Percentiles rank a stretch among this genome's conserved stretches.
Evolutionary conservation across 495 filamentous ascomycete genomes (phyloP).

Genomic region (Penicillium atrosanguineum): DNA sequence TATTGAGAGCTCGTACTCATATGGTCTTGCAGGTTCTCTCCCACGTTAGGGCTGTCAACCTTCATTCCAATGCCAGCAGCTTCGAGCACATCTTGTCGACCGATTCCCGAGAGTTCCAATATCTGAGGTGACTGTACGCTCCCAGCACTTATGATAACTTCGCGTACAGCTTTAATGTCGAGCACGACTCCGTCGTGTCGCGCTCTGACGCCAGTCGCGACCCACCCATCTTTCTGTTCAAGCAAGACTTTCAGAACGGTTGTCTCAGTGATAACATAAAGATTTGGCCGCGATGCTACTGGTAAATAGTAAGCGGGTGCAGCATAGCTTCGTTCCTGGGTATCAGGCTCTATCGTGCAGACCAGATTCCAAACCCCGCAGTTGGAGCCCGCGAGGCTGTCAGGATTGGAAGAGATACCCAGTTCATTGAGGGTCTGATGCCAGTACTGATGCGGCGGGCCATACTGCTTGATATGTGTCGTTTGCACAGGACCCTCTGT

Average conservation of each 20-base stretch:
- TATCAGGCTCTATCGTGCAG: conserved; percentile 9
- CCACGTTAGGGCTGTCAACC: conserved; percentile 48
- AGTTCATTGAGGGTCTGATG: conserved; percentile 43
- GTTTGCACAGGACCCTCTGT: conserved; percentile 42
- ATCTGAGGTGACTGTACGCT: conserved; percentile 52
- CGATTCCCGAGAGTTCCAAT: conserved; percentile 56
- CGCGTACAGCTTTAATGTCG: conserved; percentile 42
- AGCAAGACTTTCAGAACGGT: conserved; percentile 15
- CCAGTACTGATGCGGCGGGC: conserved; percentile 45
- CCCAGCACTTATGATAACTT: conserved; percentile 57
- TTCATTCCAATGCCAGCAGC: conserved; percentile 41
- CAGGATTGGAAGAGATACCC: conserved; percentile 36
- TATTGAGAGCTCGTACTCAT: conserved; percentile 31
- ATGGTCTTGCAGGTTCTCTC: conserved; percentile 58
- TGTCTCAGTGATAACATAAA: conserved; percentile 7
- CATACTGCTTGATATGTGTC: conserved; percentile 41
- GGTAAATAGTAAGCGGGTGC: conserved; percentile 14
- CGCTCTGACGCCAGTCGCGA: conserved; percentile 33
- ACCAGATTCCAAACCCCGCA: conserved; percentile 45
- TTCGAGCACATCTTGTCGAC: conserved; percentile 34
- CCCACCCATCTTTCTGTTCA: conserved; percentile 24
- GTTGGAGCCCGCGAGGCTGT: conserved; percentile 41
- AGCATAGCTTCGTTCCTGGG: conserved; percentile 11
- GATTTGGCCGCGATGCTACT: background rate
- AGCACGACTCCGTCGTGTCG: conserved; percentile 23